Base-by-base conservation (phyloP, 768 basidiomycete species). In the Boletus reticuloceps region DNA sequence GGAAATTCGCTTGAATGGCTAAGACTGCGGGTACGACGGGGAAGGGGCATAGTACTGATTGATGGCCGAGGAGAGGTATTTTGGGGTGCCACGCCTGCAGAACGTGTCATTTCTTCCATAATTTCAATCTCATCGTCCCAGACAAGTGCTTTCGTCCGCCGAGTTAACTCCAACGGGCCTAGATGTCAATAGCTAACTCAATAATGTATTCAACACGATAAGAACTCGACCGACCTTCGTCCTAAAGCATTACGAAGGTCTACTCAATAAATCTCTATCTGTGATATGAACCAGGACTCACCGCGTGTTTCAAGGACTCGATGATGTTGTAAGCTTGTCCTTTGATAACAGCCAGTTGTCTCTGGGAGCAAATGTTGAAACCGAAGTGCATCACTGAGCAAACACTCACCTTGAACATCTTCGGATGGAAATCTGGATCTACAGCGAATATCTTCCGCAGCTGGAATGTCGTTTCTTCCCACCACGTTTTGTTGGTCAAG, bases 301-400 rank as follows among this genome's bases (percentile, higher is more conserved):
- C 90, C 19, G 75, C 67, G 67, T 94, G 91, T 62, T 80, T 86
- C 48, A 94, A 73, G 2, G 89, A 92, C 67, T 94, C 88, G 3
- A 94, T 80, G 37, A 95, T 88, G 62, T 94, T 94, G 82, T 87
- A 92, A 40, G 89, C 93, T 68, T 95, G 93, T 13, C 91, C 93
- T 73, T 95, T 95, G 55, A 96, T 87, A 6, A 96, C 91, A n/a
- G 91, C 87, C 53, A 95, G 72, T 79, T 96, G 94, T 56, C 88
- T 79, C 88, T 90, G 64, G 27, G 47, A 12, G 45, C 32, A 27
- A 29, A 31, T 38, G 50, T 34, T 62, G 9, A 47, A 47, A 47
- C 56, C 19, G 54, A 27, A 10, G 7, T 29, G 31, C 46, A 48
- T 56, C 37, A 17, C 45, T 39, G 49, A 10, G n/a, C 31, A 56